Evolutionary conservation across 2,329 filamentous ascomycete genomes (phyloP), one percentile per base, ranked within the genome.

Genomic region (Fusarium sp.): DNA sequence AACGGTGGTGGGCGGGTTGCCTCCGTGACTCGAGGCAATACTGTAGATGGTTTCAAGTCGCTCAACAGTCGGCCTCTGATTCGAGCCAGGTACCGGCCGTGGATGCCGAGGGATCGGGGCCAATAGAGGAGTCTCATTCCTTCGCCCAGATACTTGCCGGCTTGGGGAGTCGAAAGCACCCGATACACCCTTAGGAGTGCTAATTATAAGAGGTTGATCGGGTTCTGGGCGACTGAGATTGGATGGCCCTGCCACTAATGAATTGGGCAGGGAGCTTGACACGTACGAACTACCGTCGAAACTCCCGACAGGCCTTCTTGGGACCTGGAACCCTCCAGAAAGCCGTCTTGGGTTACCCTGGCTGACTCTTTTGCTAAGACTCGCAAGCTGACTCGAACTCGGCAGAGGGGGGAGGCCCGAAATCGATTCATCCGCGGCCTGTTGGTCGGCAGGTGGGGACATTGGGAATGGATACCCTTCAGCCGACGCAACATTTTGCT

Each of bases 131-230:
- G 85, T 83, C 42, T 87, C 87, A 6, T 78, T 77, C 24, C 79
- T 79, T 18, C 77, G 78, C 20, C 78, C 75, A n/a, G 81, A 80
- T 24, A 77, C 77, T 36, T 78, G 80, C 17, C 81, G 81, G 11
- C 76, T 77, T 5, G 86, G 85, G 4, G 81, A 75, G 64, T 90
- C 88, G 70, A 85, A 89, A 3, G 85, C 87, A 6, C 89, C 89
- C 0, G 84, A 82, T 14, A 90, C 84, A 22, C 89, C 89, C 15
- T 81, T 85, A 3, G 89, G 89, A 8, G 89, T 90, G 79, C 89
- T 90, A 78, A 91, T 90, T 61, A 90, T 90, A 32, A 90, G 82
- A 8, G 89, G 88, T 60, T 87, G 85, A 42, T 90, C 88, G 32
- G 87, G 76, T 24, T 79, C 77, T 41, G 68, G 68, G 17, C 62